Conservation (phyloP, 495 filamentous ascomycete species). For the Podospora sp. region DNA sequence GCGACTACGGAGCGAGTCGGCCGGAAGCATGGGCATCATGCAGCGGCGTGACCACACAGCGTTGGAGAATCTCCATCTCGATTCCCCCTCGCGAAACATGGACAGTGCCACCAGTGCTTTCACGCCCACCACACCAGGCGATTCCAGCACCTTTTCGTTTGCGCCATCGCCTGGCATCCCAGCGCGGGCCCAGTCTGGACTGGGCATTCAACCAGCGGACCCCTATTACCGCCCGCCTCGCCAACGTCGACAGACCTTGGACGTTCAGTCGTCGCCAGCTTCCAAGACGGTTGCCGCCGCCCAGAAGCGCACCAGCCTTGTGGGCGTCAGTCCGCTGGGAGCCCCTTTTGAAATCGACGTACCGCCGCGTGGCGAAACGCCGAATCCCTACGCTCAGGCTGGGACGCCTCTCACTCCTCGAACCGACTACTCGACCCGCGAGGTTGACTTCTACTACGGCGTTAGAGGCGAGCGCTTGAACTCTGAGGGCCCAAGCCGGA, state of each 20-base stretch:
- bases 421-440: slow-evolving; percentile 86
- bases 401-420: slow-evolving; percentile 43
- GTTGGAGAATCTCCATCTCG: slow-evolving; percentile 46
- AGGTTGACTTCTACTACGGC: slow-evolving; percentile 94
- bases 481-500: slow-evolving; percentile 75
- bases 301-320: slow-evolving; percentile 47
- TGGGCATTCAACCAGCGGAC: slow-evolving; percentile 58
- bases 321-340: slow-evolving; percentile 30
- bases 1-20: slow-evolving; percentile 78
- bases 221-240: slow-evolving; percentile 86
- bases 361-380: slow-evolving; percentile 43
- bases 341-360: slow-evolving; percentile 45
- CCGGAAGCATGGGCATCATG: slow-evolving; percentile 73
- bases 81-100: slow-evolving; percentile 36
- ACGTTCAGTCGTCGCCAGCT: slow-evolving; percentile 48
- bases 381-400: slow-evolving; percentile 39
- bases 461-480: slow-evolving; percentile 84
- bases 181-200: slow-evolving; percentile 43
- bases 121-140: slow-evolving; percentile 69
- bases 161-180: slow-evolving; percentile 57
- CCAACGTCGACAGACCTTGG: slow-evolving; percentile 61
- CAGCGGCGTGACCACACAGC: slow-evolving; percentile 50
- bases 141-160: slow-evolving; percentile 69
- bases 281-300: slow-evolving; percentile 47
- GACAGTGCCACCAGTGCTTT: slow-evolving; percentile 57